A percentile compares a stretch with the other conserved stretches of the same genome.
Conservation (phyloP, 768 basidiomycete genomes). For the Brasilioporus rufonigricans region DNA sequence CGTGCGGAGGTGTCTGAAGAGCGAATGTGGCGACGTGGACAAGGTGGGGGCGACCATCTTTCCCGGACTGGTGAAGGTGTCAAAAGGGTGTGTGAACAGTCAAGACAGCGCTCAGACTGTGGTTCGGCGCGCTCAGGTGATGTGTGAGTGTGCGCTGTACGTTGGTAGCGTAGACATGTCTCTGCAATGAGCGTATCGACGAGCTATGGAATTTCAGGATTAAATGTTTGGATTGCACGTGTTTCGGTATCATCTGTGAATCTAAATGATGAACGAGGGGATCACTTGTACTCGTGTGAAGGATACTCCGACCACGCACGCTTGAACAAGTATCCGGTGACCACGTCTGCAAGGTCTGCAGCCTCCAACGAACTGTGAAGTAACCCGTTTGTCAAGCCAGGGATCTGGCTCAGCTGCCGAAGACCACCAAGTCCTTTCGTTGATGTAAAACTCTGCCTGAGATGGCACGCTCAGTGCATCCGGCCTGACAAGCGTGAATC, state of each 20-base stretch:
- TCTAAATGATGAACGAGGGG: constrained; percentile 66
- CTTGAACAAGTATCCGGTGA: no score
- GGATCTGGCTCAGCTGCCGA: no score
- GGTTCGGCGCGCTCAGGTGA: constrained; percentile 80
- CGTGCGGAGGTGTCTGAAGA: constrained; percentile 75
- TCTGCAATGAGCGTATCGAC: neutral
- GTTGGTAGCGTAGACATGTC: constrained; percentile 2
- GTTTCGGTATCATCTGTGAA: constrained; percentile 6
- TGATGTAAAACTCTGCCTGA: no score
- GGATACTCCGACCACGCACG: no score
- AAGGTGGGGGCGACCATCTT: constrained; percentile 83
- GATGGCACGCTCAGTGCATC: no score
- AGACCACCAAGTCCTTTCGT: no score
- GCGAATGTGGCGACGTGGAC: constrained; percentile 71
- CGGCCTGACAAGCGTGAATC: no score
- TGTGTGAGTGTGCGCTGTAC: constrained; percentile 79
- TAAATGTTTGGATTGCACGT: constrained; percentile 20
- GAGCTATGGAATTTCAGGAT: neutral
- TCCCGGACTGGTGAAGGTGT: constrained; percentile 84
- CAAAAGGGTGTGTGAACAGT: constrained; percentile 35
- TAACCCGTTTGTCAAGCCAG: no score
- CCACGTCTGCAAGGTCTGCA: no score
- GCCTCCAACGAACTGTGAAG: no score
- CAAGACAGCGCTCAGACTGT: constrained; percentile 64
- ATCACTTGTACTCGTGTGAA: constrained; percentile 81